These are phyloP conservation scores for Curvularia eragrostidis DNA, from an alignment of 2,329 filamentous ascomycete species.

Conservation along the genomic window DNA sequence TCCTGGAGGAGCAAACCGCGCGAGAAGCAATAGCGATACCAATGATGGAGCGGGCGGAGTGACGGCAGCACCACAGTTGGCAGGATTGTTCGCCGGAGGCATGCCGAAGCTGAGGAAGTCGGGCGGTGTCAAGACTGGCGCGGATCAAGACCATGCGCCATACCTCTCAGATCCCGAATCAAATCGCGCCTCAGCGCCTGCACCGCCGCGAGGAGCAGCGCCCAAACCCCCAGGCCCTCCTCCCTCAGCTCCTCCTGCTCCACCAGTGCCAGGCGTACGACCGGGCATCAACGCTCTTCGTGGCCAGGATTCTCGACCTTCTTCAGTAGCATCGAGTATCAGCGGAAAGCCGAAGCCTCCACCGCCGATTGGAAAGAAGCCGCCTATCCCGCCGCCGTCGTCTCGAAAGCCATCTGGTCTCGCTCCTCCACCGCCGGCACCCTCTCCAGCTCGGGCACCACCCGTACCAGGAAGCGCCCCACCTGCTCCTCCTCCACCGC, in stretches of 20 bases:
- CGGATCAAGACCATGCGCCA: constrained; percentile 68
- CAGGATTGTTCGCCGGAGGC: constrained; percentile 86
- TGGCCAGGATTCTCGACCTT: constrained; percentile 61
- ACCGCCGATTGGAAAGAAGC: constrained; percentile 78
- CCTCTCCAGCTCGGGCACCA: constrained; percentile 52
- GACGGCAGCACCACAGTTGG: constrained; percentile 72
- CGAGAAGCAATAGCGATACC: constrained; percentile 84
- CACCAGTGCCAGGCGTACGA: constrained; percentile 58
- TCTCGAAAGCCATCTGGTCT: constrained; percentile 64
- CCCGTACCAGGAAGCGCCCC: constrained; percentile 50
- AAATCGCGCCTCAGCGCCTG: constrained; percentile 58
- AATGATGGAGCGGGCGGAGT: constrained; percentile 45
- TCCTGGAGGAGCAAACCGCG: constrained; percentile 60
- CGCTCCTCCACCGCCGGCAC: constrained; percentile 50
- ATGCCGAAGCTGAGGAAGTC: constrained; percentile 95
- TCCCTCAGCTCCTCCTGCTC: constrained; percentile 57
- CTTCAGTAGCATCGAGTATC: constrained; percentile 65
- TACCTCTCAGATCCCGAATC: constrained; percentile 84
- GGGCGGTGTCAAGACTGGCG: constrained; percentile 68
- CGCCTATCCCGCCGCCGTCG: constrained; percentile 63
- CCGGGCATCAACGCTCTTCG: constrained; percentile 67
- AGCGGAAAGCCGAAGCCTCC: constrained; percentile 72
- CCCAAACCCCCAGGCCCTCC: constrained; percentile 56
- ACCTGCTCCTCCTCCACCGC: constrained; percentile 52
- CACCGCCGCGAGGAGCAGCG: constrained; percentile 60